Percentiles rank a stretch among this genome's conserved stretches.
Evolutionary conservation across 257 asterid species (phyloP).

Genomic region (Agastache rugosa): DNA sequence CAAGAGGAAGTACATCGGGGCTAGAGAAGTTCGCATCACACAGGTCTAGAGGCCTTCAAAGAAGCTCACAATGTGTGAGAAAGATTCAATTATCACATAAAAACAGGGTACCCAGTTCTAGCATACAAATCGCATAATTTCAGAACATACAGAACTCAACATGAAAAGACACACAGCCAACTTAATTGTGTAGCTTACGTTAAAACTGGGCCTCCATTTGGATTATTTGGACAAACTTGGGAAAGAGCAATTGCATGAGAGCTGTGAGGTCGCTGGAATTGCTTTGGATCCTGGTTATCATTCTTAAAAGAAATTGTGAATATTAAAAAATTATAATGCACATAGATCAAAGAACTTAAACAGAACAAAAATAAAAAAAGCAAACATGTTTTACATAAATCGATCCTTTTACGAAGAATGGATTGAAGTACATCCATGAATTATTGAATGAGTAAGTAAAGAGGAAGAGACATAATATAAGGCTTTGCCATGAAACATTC

Average conservation of each 20-base stretch:
- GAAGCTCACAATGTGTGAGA: conserved; percentile 27
- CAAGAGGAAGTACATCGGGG: conserved; percentile 63
- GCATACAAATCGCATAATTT: conserved; percentile 32
- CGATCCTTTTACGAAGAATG: conserved; percentile 3
- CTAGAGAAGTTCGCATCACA: conserved; percentile 63
- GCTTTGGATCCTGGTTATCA: conserved; percentile 83
- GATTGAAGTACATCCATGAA: conserved; percentile 6
- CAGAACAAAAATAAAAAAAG: background rate
- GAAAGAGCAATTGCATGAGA: conserved; percentile 84
- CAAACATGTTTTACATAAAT: conserved; percentile 24
- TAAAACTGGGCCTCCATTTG: conserved; percentile 68
- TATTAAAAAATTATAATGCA: conserved; percentile 22
- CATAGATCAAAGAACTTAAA: conserved; percentile 14
- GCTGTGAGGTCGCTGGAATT: conserved; percentile 77
- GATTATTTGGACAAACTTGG: conserved; percentile 79
- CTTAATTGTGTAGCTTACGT: conserved; percentile 65
- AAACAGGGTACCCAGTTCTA: conserved; percentile 8
- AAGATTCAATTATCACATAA: conserved; percentile 17
- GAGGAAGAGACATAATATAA: conserved; percentile 1
- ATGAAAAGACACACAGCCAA: conserved; percentile 20
- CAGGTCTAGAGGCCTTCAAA: conserved; percentile 86
- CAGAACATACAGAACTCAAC: background rate
- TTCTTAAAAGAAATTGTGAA: conserved; percentile 41
- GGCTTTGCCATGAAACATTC: background rate
- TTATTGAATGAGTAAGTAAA: background rate